Percentiles rank a stretch among this genome's conserved stretches.
These are phyloP conservation scores for Flaveria sonorensis DNA, from an alignment of 129 eudicot genomes.

Conservation along the genomic window DNA sequence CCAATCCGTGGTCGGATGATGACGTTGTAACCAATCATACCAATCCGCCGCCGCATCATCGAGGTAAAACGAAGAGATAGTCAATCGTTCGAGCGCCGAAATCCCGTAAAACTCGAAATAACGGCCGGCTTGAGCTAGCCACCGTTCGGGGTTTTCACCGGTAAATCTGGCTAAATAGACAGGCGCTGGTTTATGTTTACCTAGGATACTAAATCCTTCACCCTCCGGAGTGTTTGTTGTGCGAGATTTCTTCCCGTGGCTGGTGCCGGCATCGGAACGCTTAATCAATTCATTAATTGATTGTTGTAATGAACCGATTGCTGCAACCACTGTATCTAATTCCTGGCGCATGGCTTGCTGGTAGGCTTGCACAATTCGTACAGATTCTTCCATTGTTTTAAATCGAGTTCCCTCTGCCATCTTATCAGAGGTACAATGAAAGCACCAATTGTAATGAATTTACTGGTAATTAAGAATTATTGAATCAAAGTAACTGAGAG, in stretches of 20 bases:
- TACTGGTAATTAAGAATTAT: not conserved
- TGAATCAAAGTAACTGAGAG: not conserved
- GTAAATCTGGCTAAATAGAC: not conserved
- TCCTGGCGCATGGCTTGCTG: not conserved
- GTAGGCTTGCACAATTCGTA: not conserved
- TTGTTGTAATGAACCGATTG: not conserved
- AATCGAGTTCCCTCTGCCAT: not conserved
- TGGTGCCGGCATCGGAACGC: not conserved
- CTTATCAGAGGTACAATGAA: not conserved
- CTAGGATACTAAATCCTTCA: not conserved
- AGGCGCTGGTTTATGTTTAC: not conserved
- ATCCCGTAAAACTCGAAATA: constrained; percentile 2
- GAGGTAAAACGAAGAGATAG: not conserved
- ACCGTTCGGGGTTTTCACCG: not conserved
- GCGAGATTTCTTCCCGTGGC: not conserved
- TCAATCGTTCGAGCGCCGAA: not conserved
- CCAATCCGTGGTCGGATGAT: too few relatives aligned
- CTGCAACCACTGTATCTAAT: not conserved
- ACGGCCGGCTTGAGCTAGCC: not conserved
- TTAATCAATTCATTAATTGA: not conserved
- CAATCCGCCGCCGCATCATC: constrained; percentile 1
- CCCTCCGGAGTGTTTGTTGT: not conserved
- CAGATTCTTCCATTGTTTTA: not conserved
- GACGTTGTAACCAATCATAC: constrained; percentile 1
- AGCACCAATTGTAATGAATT: not conserved